Base-by-base conservation (phyloP, 1,284 basidiomycete genomes). In the Boletellus deceptivus region DNA sequence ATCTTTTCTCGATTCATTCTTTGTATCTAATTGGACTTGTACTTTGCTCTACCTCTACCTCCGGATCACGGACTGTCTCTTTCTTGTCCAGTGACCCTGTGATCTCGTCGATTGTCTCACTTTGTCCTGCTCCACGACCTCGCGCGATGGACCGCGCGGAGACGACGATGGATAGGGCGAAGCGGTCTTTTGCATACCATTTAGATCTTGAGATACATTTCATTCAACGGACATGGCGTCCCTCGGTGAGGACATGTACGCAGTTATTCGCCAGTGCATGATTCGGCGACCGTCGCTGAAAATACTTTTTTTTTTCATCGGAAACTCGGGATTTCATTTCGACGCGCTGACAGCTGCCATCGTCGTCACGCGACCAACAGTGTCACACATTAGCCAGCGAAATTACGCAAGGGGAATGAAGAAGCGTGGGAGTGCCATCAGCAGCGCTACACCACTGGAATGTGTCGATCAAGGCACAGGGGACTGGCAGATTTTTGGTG, bases 21-120 rank as follows among this genome's bases (percentile, higher is more conserved):
- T 49, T 57, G 56, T 64, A 51, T 49, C 49, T 60, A 55, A 50
- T 51, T 48, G 50, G 51, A 61, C 59, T 36, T 63, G 62, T 63
- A 63, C 24, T 53, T 46, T 54, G 47, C 51, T 57, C 43, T 43
- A 17, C 47, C 22, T n/a, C 39, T 31, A 17, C n/a, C n/a, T n/a
- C n/a, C 40, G 50, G 57, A 52, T 42, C 49, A 4, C 18, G 43
- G 48, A 47, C 31, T n/a, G 27, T 42, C 16, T 25, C 16, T 25
- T 38, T 34, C n/a, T 38, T 40, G 18, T 44, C 37, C 31, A 22
- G 36, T 43, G 37, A 16, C n/a, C 7, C 33, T 18, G 20, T 40
- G 24, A 27, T 52, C 37, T 45, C 42, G 39, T 38, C 25, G 43
- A 38, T 40, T 20, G 22, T 42, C 17, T n/a, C 18, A 17, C 40